Base-by-base conservation (phyloP, 192 early-diverging fungal genomes). In the Backusella morwellensis region DNA sequence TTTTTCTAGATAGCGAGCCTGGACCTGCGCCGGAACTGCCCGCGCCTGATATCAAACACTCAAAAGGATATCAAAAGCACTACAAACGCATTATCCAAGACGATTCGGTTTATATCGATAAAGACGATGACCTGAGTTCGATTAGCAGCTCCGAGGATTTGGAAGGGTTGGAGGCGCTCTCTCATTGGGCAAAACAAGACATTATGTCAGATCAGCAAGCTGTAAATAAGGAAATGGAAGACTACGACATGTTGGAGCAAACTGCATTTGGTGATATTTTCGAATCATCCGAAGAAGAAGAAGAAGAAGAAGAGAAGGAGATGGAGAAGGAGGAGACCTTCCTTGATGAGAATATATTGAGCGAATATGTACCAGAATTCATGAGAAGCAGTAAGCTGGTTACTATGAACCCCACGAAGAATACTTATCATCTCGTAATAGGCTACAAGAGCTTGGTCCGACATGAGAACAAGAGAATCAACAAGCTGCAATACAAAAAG, bases 111-210 rank as follows among this genome's bases (percentile, higher is more conserved):
- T 36, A 36, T 41, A 70, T 70, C 14, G 68, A 70, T 40, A 70
- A 23, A 21, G 68, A 70, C 21, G 56, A 63, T 36, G 36, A 70
- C n/a, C 38, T 23, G 38, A 23, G 35, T 21, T 70, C 68, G 4
- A 36, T 70, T 70, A 70, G 68, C 40, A 70, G 68, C 23, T 40
- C 35, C 21, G 68, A 70, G 35, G 68, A 70, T 41, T 21, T 70
- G n/a, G 38, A 38, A 41, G 38, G 35, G 4, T 41, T 70, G 11
- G 68, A 41, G 17, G 68, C 68, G n/a, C 35, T 70, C 21, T 38
- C 35, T 4, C 68, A 70, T 70, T 70, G 68, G 68, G 35, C 19
- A 41, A 38, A 38, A 1, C 35, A 70, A 12, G 68, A 41, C 26
- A 41, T 41, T 4, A 41, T 40, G 36, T 23, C 35, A 4, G n/a